Evolutionary conservation across 768 basidiomycete genomes (phyloP).

Genomic region (Clavulina sp.): DNA sequence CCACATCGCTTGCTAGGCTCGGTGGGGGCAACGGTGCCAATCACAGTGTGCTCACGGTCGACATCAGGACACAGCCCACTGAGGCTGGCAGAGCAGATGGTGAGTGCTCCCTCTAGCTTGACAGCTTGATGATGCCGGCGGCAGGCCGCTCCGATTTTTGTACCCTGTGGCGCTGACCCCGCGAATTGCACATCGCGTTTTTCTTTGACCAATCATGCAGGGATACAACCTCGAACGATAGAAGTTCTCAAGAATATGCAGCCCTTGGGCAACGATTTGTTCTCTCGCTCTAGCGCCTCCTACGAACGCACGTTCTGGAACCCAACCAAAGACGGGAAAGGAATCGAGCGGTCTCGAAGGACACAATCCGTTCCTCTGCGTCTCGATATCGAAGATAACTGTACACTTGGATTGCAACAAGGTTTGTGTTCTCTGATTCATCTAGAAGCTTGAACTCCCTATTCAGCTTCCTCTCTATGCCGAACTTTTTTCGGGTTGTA

Average conservation of each 20-base stretch:
- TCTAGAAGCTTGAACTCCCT: neutral
- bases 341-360: neutral
- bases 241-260: slow-evolving; percentile 3
- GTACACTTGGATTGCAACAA: neutral
- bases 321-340: slow-evolving; percentile 1
- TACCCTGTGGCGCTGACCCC: neutral
- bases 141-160: no score
- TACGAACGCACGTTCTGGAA: neutral
- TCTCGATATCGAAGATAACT: slow-evolving; percentile 1
- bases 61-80: neutral
- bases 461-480: neutral
- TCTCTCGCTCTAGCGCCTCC: neutral
- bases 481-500: neutral
- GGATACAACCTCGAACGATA: slow-evolving; percentile 2
- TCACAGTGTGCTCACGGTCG: neutral
- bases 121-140: no score
- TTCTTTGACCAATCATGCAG: neutral
- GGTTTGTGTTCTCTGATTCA: neutral
- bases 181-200: neutral
- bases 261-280: neutral
- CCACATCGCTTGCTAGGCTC: slow-evolving; percentile 1
- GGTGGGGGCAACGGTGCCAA: slow-evolving; percentile 1
- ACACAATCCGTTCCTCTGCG: neutral
- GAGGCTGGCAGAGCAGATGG: neutral
- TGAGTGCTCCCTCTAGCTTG: no score